These are phyloP conservation scores for Verbascum thapsus DNA, from an alignment of 257 asterid genomes.

Conservation along the genomic window DNA sequence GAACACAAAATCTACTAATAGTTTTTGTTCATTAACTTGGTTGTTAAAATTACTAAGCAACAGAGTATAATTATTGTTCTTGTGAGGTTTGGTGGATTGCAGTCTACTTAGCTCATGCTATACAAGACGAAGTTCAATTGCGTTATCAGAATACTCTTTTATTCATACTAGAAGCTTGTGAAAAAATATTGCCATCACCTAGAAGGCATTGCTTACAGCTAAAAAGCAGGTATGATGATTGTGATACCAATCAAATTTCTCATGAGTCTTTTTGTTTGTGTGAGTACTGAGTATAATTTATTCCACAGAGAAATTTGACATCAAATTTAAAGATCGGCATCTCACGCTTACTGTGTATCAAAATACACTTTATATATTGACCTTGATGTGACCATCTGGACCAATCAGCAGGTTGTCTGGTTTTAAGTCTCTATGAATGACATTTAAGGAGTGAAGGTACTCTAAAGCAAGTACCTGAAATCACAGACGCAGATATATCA, in stretches of 20 bases:
- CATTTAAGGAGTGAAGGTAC: conserved; percentile 86
- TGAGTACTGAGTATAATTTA: conserved; percentile 1
- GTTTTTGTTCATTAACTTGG: background rate
- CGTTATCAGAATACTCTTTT: conserved; percentile 14
- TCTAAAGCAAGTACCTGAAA: conserved; percentile 96
- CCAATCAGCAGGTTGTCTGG: conserved; percentile 97
- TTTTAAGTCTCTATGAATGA: conserved; percentile 94
- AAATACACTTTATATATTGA: conserved; percentile 40
- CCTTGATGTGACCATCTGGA: conserved; percentile 99
- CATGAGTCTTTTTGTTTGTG: background rate
- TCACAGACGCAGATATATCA: conserved; percentile 28
- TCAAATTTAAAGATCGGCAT: conserved; percentile 26
- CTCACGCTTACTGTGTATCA: conserved; percentile 26
- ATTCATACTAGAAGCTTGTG: conserved; percentile 18
- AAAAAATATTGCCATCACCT: conserved; percentile 2
- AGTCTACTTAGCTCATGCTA: conserved; percentile 4
- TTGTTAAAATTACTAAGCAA: conserved; percentile 11
- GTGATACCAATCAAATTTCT: conserved; percentile 22
- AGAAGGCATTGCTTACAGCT: conserved; percentile 5
- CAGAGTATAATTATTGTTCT: conserved; percentile 9
- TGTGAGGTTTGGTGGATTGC: background rate
- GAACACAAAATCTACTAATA: background rate
- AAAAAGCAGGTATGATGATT: conserved; percentile 18
- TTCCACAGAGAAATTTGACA: conserved; percentile 25
- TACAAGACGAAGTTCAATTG: conserved; percentile 12